These are phyloP conservation scores for Lepidium campestre DNA, from an alignment of 441 rosid species.

Conservation along the genomic window DNA sequence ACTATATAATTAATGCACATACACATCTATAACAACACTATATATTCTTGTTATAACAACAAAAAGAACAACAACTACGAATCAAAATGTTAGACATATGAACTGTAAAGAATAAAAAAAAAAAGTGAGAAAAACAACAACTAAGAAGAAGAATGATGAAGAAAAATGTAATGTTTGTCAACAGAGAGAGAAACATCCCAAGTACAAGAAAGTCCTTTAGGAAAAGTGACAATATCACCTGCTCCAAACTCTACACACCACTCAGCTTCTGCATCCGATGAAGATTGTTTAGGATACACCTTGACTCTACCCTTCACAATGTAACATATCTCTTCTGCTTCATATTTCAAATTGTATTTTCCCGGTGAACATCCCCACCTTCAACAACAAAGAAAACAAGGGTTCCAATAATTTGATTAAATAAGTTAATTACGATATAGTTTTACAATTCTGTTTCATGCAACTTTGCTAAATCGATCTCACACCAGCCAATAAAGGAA, in stretches of 20 bases:
- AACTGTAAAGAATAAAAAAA: background rate
- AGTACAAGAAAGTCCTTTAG: conserved; percentile 82
- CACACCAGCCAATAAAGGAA: background rate
- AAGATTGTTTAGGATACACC: conserved; percentile 51
- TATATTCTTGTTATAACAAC: background rate
- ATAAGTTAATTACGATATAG: background rate
- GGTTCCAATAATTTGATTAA: background rate
- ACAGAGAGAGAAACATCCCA: conserved; percentile 88
- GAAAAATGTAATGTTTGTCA: conserved; percentile 81
- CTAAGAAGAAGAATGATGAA: conserved; percentile 34
- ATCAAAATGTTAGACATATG: background rate
- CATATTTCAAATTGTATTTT: conserved; percentile 73
- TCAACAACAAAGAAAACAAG: background rate
- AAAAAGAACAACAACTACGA: background rate
- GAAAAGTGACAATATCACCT: conserved; percentile 84
- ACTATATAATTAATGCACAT: background rate
- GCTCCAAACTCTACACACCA: conserved; percentile 83
- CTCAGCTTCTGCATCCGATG: conserved; percentile 11
- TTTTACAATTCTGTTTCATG: background rate
- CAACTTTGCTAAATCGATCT: background rate
- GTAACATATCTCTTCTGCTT: conserved; percentile 90
- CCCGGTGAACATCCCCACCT: conserved; percentile 97
- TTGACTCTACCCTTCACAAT: conserved; percentile 77
- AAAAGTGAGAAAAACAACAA: background rate
- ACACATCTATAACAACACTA: background rate